Conservation (phyloP, 495 filamentous ascomycete species). For the Parathielavia hyrcaniae region DNA sequence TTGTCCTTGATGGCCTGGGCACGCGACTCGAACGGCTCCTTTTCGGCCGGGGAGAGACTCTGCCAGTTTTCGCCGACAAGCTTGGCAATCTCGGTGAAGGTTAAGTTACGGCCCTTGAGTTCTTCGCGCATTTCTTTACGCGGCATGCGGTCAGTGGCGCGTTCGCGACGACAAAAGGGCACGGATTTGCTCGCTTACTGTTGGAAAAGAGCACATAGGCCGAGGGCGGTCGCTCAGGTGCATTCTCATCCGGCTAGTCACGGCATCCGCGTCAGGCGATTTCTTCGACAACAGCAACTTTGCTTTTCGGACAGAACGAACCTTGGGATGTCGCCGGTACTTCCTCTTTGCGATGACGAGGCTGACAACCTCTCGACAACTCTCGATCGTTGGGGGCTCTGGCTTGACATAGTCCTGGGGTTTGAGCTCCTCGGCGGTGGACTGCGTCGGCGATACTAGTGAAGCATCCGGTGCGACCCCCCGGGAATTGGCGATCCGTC, state of each 20-base stretch:
- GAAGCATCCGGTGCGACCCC: slow-evolving; percentile 49
- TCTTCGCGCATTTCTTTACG: slow-evolving; percentile 62
- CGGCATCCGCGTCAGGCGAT: slow-evolving; percentile 9
- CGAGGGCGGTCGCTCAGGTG: slow-evolving; percentile 68
- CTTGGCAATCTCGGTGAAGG: slow-evolving; percentile 78
- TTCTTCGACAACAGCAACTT: background rate
- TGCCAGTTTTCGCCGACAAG: slow-evolving; percentile 77
- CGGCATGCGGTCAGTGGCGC: background rate
- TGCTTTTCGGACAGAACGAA: slow-evolving; percentile 28
- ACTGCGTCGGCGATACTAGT: slow-evolving; percentile 35
- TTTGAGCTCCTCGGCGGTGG: slow-evolving; percentile 36
- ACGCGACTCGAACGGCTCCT: slow-evolving; percentile 64
- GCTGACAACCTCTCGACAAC: slow-evolving; percentile 26
- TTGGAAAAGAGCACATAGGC: slow-evolving; percentile 82
- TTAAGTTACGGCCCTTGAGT: slow-evolving; percentile 63
- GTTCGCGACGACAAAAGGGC: background rate
- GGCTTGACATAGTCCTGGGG: slow-evolving; percentile 29
- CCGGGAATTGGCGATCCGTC: slow-evolving; percentile 50
- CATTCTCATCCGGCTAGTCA: slow-evolving; percentile 62
- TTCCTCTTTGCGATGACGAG: slow-evolving; percentile 54
- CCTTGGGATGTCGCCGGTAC: slow-evolving; percentile 74
- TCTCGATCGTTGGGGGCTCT: slow-evolving; percentile 31
- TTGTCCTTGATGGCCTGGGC: slow-evolving; percentile 64
- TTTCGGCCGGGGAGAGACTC: slow-evolving; percentile 53
- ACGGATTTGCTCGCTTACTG: slow-evolving; percentile 46